Conservation (phyloP, 495 filamentous ascomycete species). For the Trichoderma parareesei region DNA sequence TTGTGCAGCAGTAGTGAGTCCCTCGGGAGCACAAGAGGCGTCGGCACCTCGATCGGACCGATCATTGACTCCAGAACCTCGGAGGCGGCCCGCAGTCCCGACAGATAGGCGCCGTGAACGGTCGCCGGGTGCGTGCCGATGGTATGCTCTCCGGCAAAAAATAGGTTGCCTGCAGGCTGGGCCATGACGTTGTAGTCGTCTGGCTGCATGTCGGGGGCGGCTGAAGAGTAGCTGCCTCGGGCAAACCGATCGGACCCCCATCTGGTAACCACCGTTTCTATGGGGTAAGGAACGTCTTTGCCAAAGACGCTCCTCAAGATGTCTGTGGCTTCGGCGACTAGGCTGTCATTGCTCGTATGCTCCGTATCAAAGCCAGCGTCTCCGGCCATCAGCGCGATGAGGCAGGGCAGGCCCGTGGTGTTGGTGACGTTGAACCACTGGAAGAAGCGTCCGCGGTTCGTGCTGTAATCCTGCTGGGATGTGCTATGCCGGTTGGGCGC, state of each 20-base stretch:
- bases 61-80: conserved; percentile 72
- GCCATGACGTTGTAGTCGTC: conserved; percentile 95
- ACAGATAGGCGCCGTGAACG: conserved; percentile 93
- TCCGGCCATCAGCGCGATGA: conserved; percentile 93
- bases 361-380: conserved; percentile 89
- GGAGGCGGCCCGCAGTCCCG: conserved; percentile 78
- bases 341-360: conserved; percentile 56
- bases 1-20: conserved; percentile 39
- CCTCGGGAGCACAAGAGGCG: conserved; percentile 65
- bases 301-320: conserved; percentile 60
- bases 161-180: conserved; percentile 71
- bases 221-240: conserved; percentile 87
- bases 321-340: conserved; percentile 70
- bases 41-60: conserved; percentile 70
- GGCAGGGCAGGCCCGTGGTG: conserved; percentile 75
- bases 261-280: conserved; percentile 86
- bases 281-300: conserved; percentile 52
- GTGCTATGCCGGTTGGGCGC: conserved; percentile 44
- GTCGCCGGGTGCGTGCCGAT: conserved; percentile 93
- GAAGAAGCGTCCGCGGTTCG: conserved; percentile 73
- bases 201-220: conserved; percentile 66
- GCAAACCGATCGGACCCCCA: conserved; percentile 89
- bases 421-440: conserved; percentile 94
- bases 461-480: conserved; percentile 44
- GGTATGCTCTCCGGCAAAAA: conserved; percentile 95